Evolutionary conservation across 1,284 basidiomycete genomes (phyloP), one percentile per base, ranked within the genome.

Genomic region (Pascua guehoae): DNA sequence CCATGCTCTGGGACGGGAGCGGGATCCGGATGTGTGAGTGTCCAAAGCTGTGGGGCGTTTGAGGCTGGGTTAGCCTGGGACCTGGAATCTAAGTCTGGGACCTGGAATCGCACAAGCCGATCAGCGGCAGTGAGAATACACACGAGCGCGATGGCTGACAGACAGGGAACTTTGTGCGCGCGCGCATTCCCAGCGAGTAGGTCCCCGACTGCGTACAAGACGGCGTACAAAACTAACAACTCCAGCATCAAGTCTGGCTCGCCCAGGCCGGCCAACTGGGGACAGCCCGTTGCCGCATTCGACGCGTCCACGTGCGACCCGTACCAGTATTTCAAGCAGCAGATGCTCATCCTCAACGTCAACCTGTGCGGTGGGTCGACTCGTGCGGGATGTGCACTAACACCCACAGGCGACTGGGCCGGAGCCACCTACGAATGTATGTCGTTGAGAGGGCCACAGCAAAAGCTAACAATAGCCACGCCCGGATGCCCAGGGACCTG

Each of bases 11-110:
- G 85, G 82, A 87, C 64, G 67, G 68, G 37, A 69, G 74, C 8
- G 89, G 88, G 7, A 85, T 95, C 72, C 82, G 79, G 51, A 81
- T 92, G 48, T 95, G 89, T 78, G 58, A 65, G 72, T 75, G 39
- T 14, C 37, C 7, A 1, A 12, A 36, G 1, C 11, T 18, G 14
- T 10, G 24, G 24, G 24, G 24, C 4, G 24, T 3, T 32, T 32
- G 24, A 11, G 15, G 44, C 4, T 12, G 10, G 8, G 24, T 32
- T 32, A 4, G 24, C 24, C 24, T 32, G 4, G 7, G 24, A 32
- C 24, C 24, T 32, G n/a, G n/a, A n/a, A n/a, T n/a, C n/a, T n/a
- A n/a, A n/a, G n/a, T n/a, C n/a, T n/a, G n/a, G n/a, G n/a, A n/a
- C n/a, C n/a, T n/a, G n/a, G n/a, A n/a, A n/a, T n/a, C n/a, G n/a